Evolutionary conservation across 768 basidiomycete species (phyloP), one percentile per base, ranked within the genome.

Genomic region (Suillus bovinus): DNA sequence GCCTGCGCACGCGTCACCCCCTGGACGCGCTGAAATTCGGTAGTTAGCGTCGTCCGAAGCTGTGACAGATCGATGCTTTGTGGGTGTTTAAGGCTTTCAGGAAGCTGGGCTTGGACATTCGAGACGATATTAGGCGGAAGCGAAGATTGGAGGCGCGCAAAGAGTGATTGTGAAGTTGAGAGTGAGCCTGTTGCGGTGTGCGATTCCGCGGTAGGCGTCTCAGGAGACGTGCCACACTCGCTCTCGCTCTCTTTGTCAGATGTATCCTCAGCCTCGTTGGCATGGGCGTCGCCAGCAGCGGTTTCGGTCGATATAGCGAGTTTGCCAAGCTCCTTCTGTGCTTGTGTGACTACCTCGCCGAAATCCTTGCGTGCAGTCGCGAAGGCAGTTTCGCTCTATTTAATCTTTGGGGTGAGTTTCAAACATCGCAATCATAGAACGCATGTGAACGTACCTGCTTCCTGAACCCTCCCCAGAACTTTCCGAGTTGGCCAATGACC

Each of bases 391-490:
- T 90, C 89, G 69, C 91, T 88, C 91, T 93, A 62, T 8, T 47
- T 46, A 68, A 53, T 63, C 16, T 54, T 29, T 50, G 60, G 55
- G 49, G 44, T 62, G 36, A 58, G 58, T 22, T 42, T 50, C 22
- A n/a, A 49, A 31, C 22, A 17, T 17, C 52, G 42, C n/a, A 10
- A 34, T 55, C 24, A 31, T 33, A 27, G 39, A 55, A 49, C n/a
- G 5, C 55, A 39, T 39, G 24, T 39, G 27, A 56, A 69, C 86
- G 66, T 67, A 87, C 94, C 87, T 95, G 94, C 73, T 90, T 91
- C 79, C 87, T 86, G 70, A 96, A 90, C 34, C 93, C 91, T 50
- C 93, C 93, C 95, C 95, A 97, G 71, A 94, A 88, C 58, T 89
- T 81, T 33, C 88, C 87, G 14, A 96, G 79, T 69, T 93, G 89